These are phyloP conservation scores for Albugo candida DNA, from an alignment of 352 stramenopile species.

Conservation along the genomic window DNA sequence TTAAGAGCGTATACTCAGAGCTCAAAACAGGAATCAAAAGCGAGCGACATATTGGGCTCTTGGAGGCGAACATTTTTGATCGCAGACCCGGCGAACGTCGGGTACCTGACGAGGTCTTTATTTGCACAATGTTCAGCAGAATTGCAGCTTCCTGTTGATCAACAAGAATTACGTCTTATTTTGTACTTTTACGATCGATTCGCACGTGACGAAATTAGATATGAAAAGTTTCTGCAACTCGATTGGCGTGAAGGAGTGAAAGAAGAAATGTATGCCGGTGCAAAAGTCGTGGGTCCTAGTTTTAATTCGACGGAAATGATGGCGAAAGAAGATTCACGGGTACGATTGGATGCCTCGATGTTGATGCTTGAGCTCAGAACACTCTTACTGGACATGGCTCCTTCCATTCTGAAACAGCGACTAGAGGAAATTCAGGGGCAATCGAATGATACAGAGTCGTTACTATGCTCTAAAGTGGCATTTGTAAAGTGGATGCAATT, in stretches of 20 bases:
- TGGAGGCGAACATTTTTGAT: slow-evolving; percentile 24
- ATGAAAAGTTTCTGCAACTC: slow-evolving; percentile 25
- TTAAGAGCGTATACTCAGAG: neutral
- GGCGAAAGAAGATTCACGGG: neutral
- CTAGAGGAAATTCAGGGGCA: neutral
- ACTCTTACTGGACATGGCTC: neutral
- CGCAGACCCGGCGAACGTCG: slow-evolving; percentile 8
- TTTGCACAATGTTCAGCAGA: slow-evolving; percentile 21
- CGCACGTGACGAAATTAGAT: slow-evolving; percentile 30
- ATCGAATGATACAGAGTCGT: slow-evolving; percentile 9
- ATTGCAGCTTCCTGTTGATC: slow-evolving; percentile 19
- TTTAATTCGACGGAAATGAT: neutral
- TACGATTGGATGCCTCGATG: neutral
- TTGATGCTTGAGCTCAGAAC: neutral
- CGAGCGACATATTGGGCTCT: slow-evolving; percentile 17
- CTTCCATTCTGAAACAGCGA: neutral
- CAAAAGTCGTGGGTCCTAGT: neutral
- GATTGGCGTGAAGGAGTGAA: slow-evolving; percentile 25
- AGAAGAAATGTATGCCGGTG: neutral
- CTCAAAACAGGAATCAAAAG: slow-evolving; percentile 1
- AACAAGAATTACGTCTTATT: slow-evolving; percentile 27
- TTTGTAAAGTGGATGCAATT: too few relatives aligned
- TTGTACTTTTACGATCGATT: slow-evolving; percentile 34
- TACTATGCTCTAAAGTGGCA: neutral
- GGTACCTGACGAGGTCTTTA: slow-evolving; percentile 12